phyloP scores from a whole-genome alignment of 805 yeast species.

The Yamadazyma takamatsuzukensis region DNA sequence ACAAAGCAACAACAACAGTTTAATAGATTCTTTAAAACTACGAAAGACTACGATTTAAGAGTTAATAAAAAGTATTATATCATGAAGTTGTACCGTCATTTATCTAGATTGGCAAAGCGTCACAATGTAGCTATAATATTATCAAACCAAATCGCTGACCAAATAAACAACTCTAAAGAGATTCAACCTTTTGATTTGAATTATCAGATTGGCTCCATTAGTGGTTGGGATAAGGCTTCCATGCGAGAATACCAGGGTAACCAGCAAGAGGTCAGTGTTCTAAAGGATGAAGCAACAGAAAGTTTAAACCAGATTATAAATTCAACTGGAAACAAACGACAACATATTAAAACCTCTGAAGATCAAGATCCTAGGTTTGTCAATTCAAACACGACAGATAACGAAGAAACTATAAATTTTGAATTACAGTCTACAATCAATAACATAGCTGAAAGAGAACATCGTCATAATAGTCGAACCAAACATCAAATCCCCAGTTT shows the following conservation, averaged over 20 bases:
- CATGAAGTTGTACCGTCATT: conserved; percentile 40
- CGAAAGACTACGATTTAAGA: conserved; percentile 23
- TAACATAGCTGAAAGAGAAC: neutral
- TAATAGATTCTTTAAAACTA: conserved; percentile 19
- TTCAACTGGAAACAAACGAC: neutral
- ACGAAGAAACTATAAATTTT: neutral
- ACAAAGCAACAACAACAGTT: conserved; percentile 15
- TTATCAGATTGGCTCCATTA: conserved; percentile 66
- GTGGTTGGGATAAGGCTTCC: conserved; percentile 65
- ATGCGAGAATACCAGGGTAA: conserved; percentile 17
- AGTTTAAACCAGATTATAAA: too few species aligned
- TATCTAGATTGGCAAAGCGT: conserved; percentile 47
- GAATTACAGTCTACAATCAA: neutral
- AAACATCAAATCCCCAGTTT: conserved; percentile 27
- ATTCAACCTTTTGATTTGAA: conserved; percentile 43
- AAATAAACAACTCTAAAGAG: conserved; percentile 25
- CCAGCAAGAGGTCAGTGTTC: neutral
- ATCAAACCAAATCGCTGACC: conserved; percentile 79
- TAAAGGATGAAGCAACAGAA: conserved; percentile 9
- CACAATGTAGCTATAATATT: conserved; percentile 59
- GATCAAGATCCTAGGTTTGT: conserved; percentile 11
- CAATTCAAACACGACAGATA: too few species aligned
- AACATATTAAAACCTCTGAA: conserved; percentile 1
- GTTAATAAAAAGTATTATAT: conserved; percentile 41
- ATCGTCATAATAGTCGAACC: conserved; percentile 8